Conservation (phyloP, 2,329 filamentous ascomycete species). For the Cylindrodendrum hubeiense region DNA sequence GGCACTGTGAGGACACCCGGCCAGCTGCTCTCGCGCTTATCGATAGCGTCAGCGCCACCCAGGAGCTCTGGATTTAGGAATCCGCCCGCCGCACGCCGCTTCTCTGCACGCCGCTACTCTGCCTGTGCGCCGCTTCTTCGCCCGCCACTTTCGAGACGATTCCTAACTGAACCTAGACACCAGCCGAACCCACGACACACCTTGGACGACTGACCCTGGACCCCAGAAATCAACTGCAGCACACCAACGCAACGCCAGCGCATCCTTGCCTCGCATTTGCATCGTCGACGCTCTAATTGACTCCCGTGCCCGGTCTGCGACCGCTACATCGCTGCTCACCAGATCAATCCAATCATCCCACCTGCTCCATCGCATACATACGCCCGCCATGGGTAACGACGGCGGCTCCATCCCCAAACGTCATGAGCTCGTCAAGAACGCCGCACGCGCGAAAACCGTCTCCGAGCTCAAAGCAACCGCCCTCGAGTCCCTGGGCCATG, state of each 20-base stretch:
- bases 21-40: constrained; percentile 28
- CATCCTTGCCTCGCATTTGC: neutral
- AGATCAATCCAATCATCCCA: neutral
- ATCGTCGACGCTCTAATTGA: neutral
- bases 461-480: constrained; percentile 90
- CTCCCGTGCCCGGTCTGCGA: neutral
- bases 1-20: constrained; percentile 6
- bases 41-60: constrained; percentile 32
- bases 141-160: constrained; percentile 21
- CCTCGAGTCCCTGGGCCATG: constrained; percentile 86
- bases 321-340: neutral
- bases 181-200: no score
- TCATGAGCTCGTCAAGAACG: constrained; percentile 94
- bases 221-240: neutral
- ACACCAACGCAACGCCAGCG: neutral
- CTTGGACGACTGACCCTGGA: neutral
- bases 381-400: constrained; percentile 87
- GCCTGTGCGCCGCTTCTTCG: constrained; percentile 16
- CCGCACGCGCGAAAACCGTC: constrained; percentile 83
- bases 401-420: constrained; percentile 96
- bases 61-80: constrained; percentile 36
- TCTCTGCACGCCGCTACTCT: constrained; percentile 19
- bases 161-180: constrained; percentile 15
- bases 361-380: neutral
- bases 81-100: constrained; percentile 26